Conservation (phyloP, 2,329 filamentous ascomycete genomes). For the Hypoxylon sp. region DNA sequence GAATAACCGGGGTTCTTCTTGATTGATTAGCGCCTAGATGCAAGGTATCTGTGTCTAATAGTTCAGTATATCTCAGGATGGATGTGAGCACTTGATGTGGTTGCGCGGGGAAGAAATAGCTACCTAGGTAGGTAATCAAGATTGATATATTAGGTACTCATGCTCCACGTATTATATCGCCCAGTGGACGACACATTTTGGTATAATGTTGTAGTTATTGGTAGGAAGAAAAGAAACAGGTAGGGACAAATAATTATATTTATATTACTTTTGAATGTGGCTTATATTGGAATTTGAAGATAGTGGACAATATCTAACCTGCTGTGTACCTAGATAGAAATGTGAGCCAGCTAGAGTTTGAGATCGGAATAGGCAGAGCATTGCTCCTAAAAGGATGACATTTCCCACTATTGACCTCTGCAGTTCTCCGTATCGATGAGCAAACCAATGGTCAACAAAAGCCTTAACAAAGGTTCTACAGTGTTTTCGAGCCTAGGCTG, state of each 20-base stretch:
- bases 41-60: background rate
- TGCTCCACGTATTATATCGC: background rate
- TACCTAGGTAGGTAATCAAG: no score
- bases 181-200: no score
- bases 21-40: background rate
- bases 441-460: conserved; percentile 4
- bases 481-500: conserved; percentile 45
- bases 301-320: conserved; percentile 15
- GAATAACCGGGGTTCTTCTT: background rate
- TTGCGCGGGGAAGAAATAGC: background rate
- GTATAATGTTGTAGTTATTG: background rate
- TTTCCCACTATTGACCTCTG: background rate
- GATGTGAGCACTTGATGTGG: background rate
- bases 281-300: conserved; percentile 17
- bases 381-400: background rate
- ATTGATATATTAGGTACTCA: background rate
- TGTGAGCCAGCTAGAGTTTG: background rate
- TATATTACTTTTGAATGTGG: conserved; percentile 3
- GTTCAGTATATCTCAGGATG: background rate
- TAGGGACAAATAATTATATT: background rate
- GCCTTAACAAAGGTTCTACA: conserved; percentile 38
- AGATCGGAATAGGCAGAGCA: background rate
- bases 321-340: conserved; percentile 1
- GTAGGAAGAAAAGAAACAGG: background rate
- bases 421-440: conserved; percentile 13